phyloP scores from a whole-genome alignment of 257 asterid genomes.

The Forsythia viridissima region DNA sequence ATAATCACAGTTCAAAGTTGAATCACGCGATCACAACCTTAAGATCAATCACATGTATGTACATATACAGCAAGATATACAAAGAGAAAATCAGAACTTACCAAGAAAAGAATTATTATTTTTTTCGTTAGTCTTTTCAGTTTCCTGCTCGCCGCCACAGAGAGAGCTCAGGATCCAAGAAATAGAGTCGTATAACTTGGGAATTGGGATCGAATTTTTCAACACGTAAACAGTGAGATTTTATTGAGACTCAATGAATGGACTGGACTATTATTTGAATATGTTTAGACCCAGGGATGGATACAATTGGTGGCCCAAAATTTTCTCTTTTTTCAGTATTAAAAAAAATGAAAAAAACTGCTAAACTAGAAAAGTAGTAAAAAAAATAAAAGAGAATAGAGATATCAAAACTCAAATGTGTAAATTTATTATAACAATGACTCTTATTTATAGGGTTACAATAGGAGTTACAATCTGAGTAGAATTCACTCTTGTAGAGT shows the following conservation, averaged over 20 bases:
- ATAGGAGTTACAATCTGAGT: no score
- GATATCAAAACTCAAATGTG: no score
- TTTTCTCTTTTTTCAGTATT: no score
- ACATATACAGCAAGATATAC: background rate
- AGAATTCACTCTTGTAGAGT: no score
- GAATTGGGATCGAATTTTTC: no score
- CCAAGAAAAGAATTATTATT: background rate
- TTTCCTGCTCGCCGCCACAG: background rate
- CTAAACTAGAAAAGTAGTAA: no score
- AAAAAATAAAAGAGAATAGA: no score
- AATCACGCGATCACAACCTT: background rate
- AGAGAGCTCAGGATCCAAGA: background rate
- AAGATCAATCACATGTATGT: background rate
- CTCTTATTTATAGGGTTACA: no score
- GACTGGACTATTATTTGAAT: background rate
- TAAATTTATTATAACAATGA: no score
- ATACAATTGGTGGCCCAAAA: no score
- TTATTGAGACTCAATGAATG: background rate
- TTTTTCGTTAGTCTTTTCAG: background rate
- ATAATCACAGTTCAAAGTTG: background rate
- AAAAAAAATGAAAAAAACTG: no score
- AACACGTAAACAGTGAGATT: background rate
- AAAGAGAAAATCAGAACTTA: background rate
- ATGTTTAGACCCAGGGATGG: no score
- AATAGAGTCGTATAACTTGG: background rate